Base-by-base conservation (phyloP, 257 asterid genomes). In the Fraxinus cuspidata region DNA sequence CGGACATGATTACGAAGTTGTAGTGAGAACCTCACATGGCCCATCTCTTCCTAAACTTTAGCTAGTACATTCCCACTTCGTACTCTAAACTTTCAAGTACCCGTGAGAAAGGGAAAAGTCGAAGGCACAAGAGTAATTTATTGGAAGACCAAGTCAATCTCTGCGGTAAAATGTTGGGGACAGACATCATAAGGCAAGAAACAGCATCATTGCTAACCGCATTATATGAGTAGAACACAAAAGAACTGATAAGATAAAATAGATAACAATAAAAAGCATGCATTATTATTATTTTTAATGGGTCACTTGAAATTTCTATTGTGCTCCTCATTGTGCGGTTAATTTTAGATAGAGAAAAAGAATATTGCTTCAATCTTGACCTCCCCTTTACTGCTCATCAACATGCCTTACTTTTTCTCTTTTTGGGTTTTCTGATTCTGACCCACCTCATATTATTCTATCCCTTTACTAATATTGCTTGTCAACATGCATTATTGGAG, bases 191-290 rank as follows among this genome's bases (percentile, higher is more conserved):
- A 25, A 63, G 32, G 63, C n/a, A 65, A 38, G 29, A 38, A 53
- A 51, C 75, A 56, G 12, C 64, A 77, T 68, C 13, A 82, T 78
- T 77, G 85, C 71, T 47, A 40, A 74, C 79, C 80, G 53, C 82
- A 78, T 82, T 70, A 51, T 40, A 27, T 34, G 70, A 79, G 66
- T 32, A 42, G 70, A 70, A 28, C 19, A 60, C 47, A 23, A 68
- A 81, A 81, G 28, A 72, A 32, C 60, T 73, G 73, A 49, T 51
- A 68, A 66, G 65, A 35, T 35, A 63, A 73, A 49, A 29, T 19
- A 49, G 9, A n/a, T 5, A 40, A 40, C 2, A 40, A 40, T 3
- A 40, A 9, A 13, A 56, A 56, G 69, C 18, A 63, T 9, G 69
- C 31, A 63, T 27, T 63, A 23, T 23, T 63, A 9, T 23, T 7